These are phyloP conservation scores for Crepidotus variabilis DNA, from an alignment of 768 basidiomycete species.

Conservation along the genomic window DNA sequence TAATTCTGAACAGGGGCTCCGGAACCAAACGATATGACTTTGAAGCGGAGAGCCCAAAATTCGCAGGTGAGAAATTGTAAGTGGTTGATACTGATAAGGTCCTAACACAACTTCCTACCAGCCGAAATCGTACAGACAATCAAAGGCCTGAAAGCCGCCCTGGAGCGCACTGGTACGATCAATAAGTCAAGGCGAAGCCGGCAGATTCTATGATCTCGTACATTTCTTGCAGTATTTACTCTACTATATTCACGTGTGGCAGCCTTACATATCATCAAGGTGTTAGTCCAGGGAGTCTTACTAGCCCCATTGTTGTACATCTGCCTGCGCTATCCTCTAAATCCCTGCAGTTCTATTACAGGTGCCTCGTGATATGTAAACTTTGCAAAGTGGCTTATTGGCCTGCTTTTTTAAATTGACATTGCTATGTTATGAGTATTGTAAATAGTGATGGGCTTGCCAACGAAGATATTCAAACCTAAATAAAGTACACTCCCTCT, in stretches of 20 bases:
- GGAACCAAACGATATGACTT: conserved; percentile 94
- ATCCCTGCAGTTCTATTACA: too few relatives aligned
- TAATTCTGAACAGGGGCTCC: conserved; percentile 72
- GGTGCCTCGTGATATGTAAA: too few relatives aligned
- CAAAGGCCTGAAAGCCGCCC: conserved; percentile 54
- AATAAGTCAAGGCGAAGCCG: conserved; percentile 62
- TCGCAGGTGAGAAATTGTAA: conserved; percentile 56
- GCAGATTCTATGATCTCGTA: conserved; percentile 38
- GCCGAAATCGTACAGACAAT: conserved; percentile 79
- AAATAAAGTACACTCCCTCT: not conserved
- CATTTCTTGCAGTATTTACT: not conserved
- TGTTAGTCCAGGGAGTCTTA: too few relatives aligned
- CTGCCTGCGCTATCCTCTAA: too few relatives aligned
- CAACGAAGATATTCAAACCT: not conserved
- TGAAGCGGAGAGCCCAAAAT: conserved; percentile 84
- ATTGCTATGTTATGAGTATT: too few relatives aligned
- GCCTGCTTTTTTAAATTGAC: too few relatives aligned
- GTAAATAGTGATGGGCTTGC: too few relatives aligned
- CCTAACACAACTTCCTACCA: conserved; percentile 19
- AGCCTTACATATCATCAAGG: too few relatives aligned
- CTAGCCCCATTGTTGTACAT: too few relatives aligned
- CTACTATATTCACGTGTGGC: not conserved
- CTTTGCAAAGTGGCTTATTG: too few relatives aligned
- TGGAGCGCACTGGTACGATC: conserved; percentile 64
- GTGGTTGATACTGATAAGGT: not conserved